Base-by-base conservation (phyloP, 164 flowering plant species). In the Cinnamomum micranthum region DNA sequence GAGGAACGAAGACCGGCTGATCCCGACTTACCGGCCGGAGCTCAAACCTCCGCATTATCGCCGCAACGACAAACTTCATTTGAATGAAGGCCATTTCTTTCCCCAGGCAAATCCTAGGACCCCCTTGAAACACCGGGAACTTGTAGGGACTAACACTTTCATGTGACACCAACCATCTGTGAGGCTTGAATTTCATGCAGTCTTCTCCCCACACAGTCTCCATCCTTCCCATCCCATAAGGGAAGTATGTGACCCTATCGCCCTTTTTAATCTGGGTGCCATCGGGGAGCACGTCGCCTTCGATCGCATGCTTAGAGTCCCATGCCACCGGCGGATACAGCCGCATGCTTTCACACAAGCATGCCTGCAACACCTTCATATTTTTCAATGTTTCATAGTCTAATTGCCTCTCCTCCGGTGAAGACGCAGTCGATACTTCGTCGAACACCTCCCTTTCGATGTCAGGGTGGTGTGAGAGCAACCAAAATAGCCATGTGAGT, bases 151-250 rank as follows among this genome's bases (percentile, higher is more conserved):
- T 77, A 2, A 86, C 87, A 22, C n/a, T 24, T 25, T 79, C 85
- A 73, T 82, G 59, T 15, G 25, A 77, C 19, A 52, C 74, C 75
- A 90, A 76, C 96, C 93, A 91, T 72, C 96, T 81, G 71, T 88
- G 86, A 41, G 93, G 96, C 74, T 79, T 85, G 66, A 88, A 89
- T 25, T 28, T 27, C 4, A 80, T 13, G 70, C 85, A 67, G 68
- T 91, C 90, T 67, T 84, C 75, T 14, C 93, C 96, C 96, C 96
- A 91, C 71, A 91, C 19, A 52, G 28, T 73, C 82, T 88, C 88
- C 92, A 90, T 89, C 78, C 93, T 87, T 72, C 96, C 93, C 96
- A 91, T 91, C 0, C 93, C 96, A 66, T 89, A 91, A 0, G 92
- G 96, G 55, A 91, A 88, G 72, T 88, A 91, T 1, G 92, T 90